These are phyloP conservation scores for Anaeramoeba flamelloides DNA, from an alignment of 78 protist species.

Conservation along the genomic window DNA sequence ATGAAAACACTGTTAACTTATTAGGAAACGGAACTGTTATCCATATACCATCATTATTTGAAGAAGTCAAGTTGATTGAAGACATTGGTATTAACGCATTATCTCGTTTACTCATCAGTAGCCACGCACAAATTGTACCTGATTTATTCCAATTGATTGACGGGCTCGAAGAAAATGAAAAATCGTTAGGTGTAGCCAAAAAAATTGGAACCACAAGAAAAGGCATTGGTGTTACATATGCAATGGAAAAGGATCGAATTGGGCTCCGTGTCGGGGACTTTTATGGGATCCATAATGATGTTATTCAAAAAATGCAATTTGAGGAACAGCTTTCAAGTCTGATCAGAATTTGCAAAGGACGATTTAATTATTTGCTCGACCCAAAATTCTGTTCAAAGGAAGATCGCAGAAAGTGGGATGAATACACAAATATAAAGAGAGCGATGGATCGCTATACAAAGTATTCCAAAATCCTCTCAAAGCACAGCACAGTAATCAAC, in stretches of 20 bases:
- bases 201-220: neutral
- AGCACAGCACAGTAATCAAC: neutral
- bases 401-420: too few species aligned
- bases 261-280: too few species aligned
- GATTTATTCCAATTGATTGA: neutral
- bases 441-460: too few species aligned
- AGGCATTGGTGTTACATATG: neutral
- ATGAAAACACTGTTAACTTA: neutral
- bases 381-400: too few species aligned
- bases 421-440: too few species aligned
- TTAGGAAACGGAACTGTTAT: neutral
- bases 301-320: too few species aligned
- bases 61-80: neutral
- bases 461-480: neutral
- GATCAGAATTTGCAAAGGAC: too few species aligned
- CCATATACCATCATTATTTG: neutral
- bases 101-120: neutral
- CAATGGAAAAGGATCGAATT: too few species aligned
- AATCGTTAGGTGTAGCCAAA: neutral
- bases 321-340: too few species aligned
- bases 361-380: too few species aligned
- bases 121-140: neutral
- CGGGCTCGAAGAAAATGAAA: neutral
- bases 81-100: too few species aligned
- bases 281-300: too few species aligned